Evolutionary conservation across 768 basidiomycete species (phyloP).

Genomic region (Boletus sp.): DNA sequence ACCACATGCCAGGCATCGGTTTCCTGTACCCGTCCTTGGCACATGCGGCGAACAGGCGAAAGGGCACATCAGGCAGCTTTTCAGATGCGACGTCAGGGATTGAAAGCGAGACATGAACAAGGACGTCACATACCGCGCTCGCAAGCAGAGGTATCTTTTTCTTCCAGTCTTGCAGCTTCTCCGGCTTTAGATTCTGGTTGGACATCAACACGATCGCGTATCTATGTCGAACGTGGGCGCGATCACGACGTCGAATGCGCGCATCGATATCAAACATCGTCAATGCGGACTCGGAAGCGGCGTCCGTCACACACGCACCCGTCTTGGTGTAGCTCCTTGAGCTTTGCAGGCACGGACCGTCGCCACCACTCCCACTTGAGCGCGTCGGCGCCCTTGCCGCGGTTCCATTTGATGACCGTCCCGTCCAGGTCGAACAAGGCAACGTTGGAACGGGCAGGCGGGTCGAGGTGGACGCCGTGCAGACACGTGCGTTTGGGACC

Average conservation of each 20-base stretch:
- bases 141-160: conserved; percentile 72
- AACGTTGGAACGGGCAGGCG: conserved; percentile 49
- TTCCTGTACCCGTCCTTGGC: conserved; percentile 77
- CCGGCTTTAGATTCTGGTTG: conserved; percentile 65
- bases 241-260: neutral
- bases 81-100: neutral
- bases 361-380: conserved; percentile 68
- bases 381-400: conserved; percentile 35
- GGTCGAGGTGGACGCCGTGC: conserved; percentile 33
- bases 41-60: conserved; percentile 76
- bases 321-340: conserved; percentile 55
- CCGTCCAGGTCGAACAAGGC: conserved; percentile 88
- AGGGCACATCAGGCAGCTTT: conserved; percentile 72
- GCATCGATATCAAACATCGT: no score
- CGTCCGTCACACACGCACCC: conserved; percentile 46
- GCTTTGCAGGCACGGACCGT: conserved; percentile 53
- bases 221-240: conserved; percentile 33
- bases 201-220: conserved; percentile 75
- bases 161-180: conserved; percentile 64
- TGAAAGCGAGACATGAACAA: neutral
- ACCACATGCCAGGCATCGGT: conserved; percentile 87
- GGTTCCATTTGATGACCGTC: conserved; percentile 65
- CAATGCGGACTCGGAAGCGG: no score
- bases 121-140: conserved; percentile 44
- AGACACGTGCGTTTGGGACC: conserved; percentile 38